These are phyloP conservation scores for Tuber brumale DNA, from an alignment of 495 filamentous ascomycete species.

Conservation along the genomic window DNA sequence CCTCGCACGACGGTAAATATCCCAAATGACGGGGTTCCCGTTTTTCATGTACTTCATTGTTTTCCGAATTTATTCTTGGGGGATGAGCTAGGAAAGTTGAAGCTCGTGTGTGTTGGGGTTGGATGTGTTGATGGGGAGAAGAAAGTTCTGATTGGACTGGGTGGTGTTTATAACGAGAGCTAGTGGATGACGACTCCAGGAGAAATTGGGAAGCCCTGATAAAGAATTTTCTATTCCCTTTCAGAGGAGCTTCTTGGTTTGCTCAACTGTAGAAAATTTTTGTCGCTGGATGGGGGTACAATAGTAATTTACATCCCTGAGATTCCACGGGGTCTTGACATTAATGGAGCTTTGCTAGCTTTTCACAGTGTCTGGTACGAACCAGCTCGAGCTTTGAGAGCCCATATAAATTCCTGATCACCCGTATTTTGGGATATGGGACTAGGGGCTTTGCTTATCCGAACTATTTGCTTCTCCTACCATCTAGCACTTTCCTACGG, in stretches of 20 bases:
- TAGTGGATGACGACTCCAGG: neutral
- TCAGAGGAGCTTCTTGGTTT: neutral
- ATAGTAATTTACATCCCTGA: neutral
- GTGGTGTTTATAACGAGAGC: neutral
- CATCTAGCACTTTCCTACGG: neutral
- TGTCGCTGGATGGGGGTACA: neutral
- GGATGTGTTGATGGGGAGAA: neutral
- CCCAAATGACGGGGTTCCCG: neutral
- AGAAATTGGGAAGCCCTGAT: neutral
- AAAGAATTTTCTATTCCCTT: neutral
- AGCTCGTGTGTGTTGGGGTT: neutral
- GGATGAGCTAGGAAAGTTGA: neutral
- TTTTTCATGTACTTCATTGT: slow-evolving; percentile 1
- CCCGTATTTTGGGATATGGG: neutral
- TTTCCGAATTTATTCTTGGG: neutral
- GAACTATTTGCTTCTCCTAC: neutral
- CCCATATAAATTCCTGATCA: neutral
- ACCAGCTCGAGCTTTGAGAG: neutral
- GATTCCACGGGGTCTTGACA: neutral
- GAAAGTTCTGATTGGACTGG: neutral
- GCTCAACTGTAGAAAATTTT: too few relatives aligned
- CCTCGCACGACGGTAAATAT: neutral
- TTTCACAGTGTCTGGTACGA: neutral
- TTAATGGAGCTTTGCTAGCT: neutral
- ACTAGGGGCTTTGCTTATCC: neutral